Conservation (phyloP, 768 basidiomycete species). For the Leucosporidium creatinivorum region DNA sequence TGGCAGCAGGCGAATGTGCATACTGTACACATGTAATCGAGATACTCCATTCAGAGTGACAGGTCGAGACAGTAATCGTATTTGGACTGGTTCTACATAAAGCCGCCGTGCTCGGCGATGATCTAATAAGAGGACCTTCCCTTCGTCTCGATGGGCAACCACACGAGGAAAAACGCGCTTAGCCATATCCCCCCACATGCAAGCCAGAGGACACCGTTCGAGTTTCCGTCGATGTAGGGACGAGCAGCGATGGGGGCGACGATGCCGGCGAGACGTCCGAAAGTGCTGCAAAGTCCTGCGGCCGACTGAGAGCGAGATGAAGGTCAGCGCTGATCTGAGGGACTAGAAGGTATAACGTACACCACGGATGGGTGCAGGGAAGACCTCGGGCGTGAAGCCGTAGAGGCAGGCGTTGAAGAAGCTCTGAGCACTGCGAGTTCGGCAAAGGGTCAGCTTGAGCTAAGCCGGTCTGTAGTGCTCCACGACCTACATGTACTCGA, state of each 20-base stretch:
- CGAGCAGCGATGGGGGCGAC: conserved; percentile 1
- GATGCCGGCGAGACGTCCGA: not conserved
- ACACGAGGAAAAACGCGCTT: not conserved
- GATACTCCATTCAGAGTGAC: too few relatives aligned
- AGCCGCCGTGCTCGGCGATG: too few relatives aligned
- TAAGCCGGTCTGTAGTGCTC: not conserved
- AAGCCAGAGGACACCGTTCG: not conserved
- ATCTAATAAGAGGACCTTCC: not conserved
- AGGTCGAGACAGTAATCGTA: too few relatives aligned
- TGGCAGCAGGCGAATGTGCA: too few relatives aligned
- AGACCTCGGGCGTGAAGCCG: conserved; percentile 4
- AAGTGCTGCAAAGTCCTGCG: not conserved
- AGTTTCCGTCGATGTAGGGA: conserved; percentile 5
- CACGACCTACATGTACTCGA: not conserved
- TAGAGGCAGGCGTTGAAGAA: not conserved
- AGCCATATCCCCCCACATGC: not conserved
- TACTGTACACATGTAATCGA: too few relatives aligned
- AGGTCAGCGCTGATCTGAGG: not conserved
- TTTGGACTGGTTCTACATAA: too few relatives aligned
- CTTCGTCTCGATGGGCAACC: not conserved
- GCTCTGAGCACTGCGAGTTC: not conserved
- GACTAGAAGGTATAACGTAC: not conserved
- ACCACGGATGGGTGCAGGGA: conserved; percentile 1
- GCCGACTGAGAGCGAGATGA: not conserved
- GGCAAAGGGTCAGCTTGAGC: not conserved